Base-by-base conservation (phyloP, 805 yeast genomes). In the Starmerella powellii region DNA sequence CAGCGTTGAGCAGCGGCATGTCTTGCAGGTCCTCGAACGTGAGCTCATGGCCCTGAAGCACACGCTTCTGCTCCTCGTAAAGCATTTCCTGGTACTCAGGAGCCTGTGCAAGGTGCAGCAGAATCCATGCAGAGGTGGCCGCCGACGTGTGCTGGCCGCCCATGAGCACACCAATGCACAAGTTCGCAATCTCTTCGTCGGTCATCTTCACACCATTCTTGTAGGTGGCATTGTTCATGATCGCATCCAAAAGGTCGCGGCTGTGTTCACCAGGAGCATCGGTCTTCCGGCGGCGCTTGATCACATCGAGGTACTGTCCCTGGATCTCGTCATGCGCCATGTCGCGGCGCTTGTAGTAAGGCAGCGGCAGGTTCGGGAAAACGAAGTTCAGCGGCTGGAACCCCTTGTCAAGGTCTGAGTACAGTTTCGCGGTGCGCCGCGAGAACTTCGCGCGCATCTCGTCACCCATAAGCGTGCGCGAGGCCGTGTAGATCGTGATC, bases 81-180 rank as follows among this genome's bases (percentile, higher is more conserved):
- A 91, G 63, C 58, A 78, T 81, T 45, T 87, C 81, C 67, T 85
- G 95, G 47, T 88, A 66, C 31, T 82, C 80, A 35, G 93, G 94
- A 56, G 75, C 70, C 56, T 80, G 94, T 51, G 86, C 96, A 48
- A 91, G 71, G 60, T 91, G 97, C 51, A 91, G 71, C 58, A 91
- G 67, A 57, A 78, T 77, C 98, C 98, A 91, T 15, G 96, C 81
- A 31, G 94, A 82, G 18, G 98, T 91, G 19, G 97, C 74, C 34
- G 97, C 91, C 49, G 94, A 81, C 21, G 98, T 91, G 63, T 91
- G 98, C 68, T 91, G 98, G 49, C 98, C 98, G 56, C 98, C 98
- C 98, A 91, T 91, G 48, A 91, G 71, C 42, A 91, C 80, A 63
- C 97, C 98, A 63, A 91, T 88, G 62, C 86, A 68, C 62, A 91